Evolutionary conservation across 2,329 filamentous ascomycete genomes (phyloP).

Genomic region (Pseudofabraea citricarpa): DNA sequence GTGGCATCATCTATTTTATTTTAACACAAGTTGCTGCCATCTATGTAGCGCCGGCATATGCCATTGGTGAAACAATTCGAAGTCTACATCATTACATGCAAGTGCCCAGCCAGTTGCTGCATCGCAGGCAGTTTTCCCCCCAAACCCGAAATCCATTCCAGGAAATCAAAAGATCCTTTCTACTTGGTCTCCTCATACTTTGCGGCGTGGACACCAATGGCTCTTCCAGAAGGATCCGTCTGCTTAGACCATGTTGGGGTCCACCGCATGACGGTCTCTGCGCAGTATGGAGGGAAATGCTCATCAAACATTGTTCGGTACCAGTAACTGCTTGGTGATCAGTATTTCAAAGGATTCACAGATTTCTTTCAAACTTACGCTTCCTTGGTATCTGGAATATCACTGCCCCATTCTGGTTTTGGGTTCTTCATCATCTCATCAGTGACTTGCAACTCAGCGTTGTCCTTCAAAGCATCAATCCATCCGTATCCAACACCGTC

Average conservation of each 20-base stretch:
- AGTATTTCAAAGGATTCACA: no score
- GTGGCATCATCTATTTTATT: background rate
- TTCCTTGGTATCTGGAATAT: constrained; percentile 95
- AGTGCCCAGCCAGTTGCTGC: no score
- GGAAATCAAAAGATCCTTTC: no score
- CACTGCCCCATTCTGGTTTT: constrained; percentile 89
- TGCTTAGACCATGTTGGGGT: constrained; percentile 96
- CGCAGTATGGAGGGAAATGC: constrained; percentile 90
- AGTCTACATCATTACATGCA: no score
- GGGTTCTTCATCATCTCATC: constrained; percentile 99
- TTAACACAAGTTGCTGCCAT: constrained; percentile 4
- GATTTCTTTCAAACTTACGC: no score
- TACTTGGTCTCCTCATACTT: constrained; percentile 55
- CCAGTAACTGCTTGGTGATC: constrained; percentile 69
- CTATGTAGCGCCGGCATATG: constrained; percentile 8
- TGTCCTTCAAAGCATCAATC: constrained; percentile 97
- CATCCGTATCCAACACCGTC: constrained; percentile 98
- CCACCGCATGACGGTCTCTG: constrained; percentile 92
- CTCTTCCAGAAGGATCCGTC: constrained; percentile 88
- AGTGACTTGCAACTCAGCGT: constrained; percentile 80
- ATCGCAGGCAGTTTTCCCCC: no score
- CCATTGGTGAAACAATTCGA: no score
- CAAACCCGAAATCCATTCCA: no score
- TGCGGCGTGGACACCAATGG: constrained; percentile 69
- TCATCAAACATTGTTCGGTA: constrained; percentile 98